A percentile compares a stretch with the other conserved stretches of the same genome.
phyloP scores from a whole-genome alignment of 2,329 filamentous ascomycete genomes.

The Fusarium graminum region DNA sequence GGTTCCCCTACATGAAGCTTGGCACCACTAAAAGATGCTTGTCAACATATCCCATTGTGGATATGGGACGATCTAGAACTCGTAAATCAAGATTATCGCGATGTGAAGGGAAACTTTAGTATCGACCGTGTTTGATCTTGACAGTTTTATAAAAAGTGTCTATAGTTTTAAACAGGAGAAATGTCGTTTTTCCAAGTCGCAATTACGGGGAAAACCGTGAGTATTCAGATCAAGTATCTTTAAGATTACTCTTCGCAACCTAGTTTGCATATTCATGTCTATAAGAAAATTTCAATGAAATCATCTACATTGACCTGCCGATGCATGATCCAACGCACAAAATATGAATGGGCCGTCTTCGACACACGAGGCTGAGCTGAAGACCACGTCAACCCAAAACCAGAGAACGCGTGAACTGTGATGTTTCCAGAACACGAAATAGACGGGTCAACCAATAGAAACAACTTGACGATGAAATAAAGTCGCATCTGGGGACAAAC shows the following conservation, averaged over 20 bases:
- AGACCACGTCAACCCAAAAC: neutral
- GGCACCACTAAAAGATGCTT: conserved; percentile 37
- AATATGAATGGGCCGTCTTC: neutral
- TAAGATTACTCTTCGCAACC: no score
- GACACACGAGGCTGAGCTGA: conserved; percentile 6
- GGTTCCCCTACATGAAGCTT: conserved; percentile 18
- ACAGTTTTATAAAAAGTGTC: no score
- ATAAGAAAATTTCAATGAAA: no score
- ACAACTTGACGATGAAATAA: neutral
- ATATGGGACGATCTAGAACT: conserved; percentile 34
- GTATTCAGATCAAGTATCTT: no score
- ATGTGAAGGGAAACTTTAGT: neutral
- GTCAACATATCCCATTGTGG: conserved; percentile 22
- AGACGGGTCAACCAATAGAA: conserved; percentile 9
- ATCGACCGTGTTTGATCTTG: no score
- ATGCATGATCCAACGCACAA: neutral
- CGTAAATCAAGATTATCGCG: conserved; percentile 29
- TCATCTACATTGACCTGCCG: neutral
- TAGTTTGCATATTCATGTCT: no score
- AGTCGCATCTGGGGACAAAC: neutral
- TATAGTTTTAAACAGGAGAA: no score
- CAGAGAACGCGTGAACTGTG: neutral
- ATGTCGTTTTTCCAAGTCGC: no score
- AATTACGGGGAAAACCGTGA: no score
- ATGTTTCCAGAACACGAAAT: neutral